These are phyloP conservation scores for Macadamia tetraphylla DNA, from an alignment of 164 flowering plant genomes.

Conservation along the genomic window DNA sequence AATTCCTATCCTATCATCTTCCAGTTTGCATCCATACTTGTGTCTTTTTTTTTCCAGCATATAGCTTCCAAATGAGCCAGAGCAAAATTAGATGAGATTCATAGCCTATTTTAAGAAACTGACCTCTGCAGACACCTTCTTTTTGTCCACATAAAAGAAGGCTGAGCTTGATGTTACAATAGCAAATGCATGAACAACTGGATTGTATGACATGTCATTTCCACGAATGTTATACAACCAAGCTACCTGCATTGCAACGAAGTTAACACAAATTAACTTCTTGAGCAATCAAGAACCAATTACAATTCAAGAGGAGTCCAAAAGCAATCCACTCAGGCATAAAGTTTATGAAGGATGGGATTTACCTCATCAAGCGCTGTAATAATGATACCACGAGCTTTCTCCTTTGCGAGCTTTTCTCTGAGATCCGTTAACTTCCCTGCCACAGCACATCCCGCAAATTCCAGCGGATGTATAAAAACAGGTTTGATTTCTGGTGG, in stretches of 20 bases:
- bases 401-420: slow-evolving; percentile 48
- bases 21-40: too few relatives aligned
- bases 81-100: background rate
- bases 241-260: slow-evolving; percentile 62
- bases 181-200: slow-evolving; percentile 94
- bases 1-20: too few relatives aligned
- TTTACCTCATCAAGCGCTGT: slow-evolving; percentile 82
- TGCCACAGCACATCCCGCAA: slow-evolving; percentile 63
- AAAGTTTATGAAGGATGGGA: background rate
- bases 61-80: too few relatives aligned
- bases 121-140: slow-evolving; percentile 77
- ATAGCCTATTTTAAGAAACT: slow-evolving; percentile 14
- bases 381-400: slow-evolving; percentile 63
- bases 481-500: slow-evolving; percentile 58
- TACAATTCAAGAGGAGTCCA: background rate
- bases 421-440: slow-evolving; percentile 80
- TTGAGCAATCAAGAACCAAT: background rate
- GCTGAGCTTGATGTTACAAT: slow-evolving; percentile 68
- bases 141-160: slow-evolving; percentile 79
- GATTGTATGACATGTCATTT: slow-evolving; percentile 77
- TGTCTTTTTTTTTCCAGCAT: too few relatives aligned
- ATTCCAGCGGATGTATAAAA: slow-evolving; percentile 62
- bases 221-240: slow-evolving; percentile 96
- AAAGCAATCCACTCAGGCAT: background rate
- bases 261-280: background rate